phyloP scores from a whole-genome alignment of 2,329 filamentous ascomycete species.

The Fusarium pseudocircinatum region DNA sequence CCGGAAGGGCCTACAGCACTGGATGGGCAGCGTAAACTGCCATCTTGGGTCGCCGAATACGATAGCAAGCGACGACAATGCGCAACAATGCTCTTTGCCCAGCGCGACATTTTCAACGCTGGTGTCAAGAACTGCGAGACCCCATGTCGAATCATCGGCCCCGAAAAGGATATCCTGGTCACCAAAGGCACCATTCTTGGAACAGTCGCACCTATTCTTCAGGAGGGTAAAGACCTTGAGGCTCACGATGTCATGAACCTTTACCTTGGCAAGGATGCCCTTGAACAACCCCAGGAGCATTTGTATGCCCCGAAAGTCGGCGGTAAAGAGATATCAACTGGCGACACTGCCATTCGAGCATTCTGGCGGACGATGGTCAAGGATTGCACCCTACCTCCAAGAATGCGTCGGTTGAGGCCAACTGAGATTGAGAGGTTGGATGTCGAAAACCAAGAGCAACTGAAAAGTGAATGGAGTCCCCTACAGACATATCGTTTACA shows the following conservation, averaged over 20 bases:
- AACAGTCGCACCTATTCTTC: not conserved
- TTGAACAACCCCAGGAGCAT: not conserved
- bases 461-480: not conserved
- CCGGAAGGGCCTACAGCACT: not conserved
- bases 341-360: not conserved
- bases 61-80: not conserved
- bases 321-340: not conserved
- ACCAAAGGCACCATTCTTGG: not conserved
- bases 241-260: not conserved
- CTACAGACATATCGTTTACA: not conserved
- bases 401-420: conserved; percentile 5
- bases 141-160: not conserved
- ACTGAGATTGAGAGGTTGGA: not conserved
- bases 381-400: conserved; percentile 4
- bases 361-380: conserved; percentile 17
- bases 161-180: not conserved
- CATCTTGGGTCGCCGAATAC: conserved; percentile 21
- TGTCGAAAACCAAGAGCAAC: not conserved
- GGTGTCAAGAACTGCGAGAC: not conserved
- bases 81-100: conserved; percentile 11
- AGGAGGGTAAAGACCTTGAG: fast-evolving
- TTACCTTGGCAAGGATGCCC: not conserved
- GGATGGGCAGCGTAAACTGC: fast-evolving
- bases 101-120: conserved; percentile 9
- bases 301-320: not conserved